phyloP scores from a whole-genome alignment of 2,329 filamentous ascomycete species.

The Pseudogymnoascus sp. region DNA sequence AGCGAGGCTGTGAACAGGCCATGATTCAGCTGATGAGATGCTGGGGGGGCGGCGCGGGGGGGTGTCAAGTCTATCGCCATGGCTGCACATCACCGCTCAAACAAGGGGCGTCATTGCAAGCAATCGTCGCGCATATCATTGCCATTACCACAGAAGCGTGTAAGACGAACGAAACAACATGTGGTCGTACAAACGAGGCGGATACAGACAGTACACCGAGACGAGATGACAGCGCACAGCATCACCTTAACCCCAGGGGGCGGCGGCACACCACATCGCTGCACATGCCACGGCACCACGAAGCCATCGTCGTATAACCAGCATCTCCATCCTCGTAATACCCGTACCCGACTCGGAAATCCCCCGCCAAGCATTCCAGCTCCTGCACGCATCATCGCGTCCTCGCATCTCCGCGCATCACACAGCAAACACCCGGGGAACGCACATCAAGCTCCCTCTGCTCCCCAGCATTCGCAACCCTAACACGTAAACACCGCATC shows the following conservation, averaged over 20 bases:
- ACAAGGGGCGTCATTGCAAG: background rate
- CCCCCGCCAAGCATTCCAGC: background rate
- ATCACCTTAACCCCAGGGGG: background rate
- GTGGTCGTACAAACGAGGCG: background rate
- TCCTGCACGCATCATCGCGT: background rate
- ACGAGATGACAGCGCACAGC: background rate
- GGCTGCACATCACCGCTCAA: background rate
- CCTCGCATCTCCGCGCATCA: background rate
- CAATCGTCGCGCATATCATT: background rate
- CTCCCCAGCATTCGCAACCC: too few relatives aligned
- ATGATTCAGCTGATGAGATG: background rate
- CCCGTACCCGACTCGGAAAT: background rate
- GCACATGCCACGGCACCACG: background rate
- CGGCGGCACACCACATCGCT: background rate
- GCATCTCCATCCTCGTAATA: background rate
- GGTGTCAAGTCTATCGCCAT: background rate
- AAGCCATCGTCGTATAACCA: background rate
- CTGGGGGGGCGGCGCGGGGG: background rate
- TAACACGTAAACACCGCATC: background rate
- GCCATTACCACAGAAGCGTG: background rate
- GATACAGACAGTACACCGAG: background rate
- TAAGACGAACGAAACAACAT: background rate
- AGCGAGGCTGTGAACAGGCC: background rate
- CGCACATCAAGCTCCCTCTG: background rate
- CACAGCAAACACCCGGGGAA: background rate